Evolutionary conservation across 805 yeast species (phyloP).

Genomic region (Candida mattraensis): DNA sequence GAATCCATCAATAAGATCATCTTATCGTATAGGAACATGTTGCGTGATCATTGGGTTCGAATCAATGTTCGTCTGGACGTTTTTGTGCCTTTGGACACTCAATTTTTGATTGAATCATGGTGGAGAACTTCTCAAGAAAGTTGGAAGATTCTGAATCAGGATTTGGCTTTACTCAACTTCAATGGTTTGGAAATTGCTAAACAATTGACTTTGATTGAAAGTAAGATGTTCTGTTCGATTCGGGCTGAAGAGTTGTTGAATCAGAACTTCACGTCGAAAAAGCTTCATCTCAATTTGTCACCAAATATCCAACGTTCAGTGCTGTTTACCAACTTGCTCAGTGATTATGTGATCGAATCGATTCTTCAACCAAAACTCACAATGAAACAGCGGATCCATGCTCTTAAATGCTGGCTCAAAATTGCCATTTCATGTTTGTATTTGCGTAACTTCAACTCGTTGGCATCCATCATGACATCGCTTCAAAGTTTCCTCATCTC

Average conservation of each 20-base stretch:
- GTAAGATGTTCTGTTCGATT: constrained; percentile 61
- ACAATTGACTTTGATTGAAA: constrained; percentile 72
- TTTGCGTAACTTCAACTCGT: constrained; percentile 71
- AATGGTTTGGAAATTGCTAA: constrained; percentile 76
- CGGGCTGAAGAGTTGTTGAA: constrained; percentile 66
- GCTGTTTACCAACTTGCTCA: constrained; percentile 67
- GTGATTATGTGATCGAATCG: constrained; percentile 72
- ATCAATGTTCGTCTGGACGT: constrained; percentile 4
- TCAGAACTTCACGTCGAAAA: constrained; percentile 60
- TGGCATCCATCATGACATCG: constrained; percentile 77
- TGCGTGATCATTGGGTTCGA: constrained; percentile 47
- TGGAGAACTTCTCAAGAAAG: constrained; percentile 50
- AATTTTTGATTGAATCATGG: constrained; percentile 45
- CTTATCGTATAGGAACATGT: constrained; percentile 51
- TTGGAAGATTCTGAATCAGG: constrained; percentile 57
- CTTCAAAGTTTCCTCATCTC: constrained; percentile 72
- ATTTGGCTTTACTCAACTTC: constrained; percentile 53
- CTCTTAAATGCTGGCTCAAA: constrained; percentile 70
- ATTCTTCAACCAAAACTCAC: constrained; percentile 53
- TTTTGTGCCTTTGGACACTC: constrained; percentile 35
- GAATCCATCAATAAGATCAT: constrained; percentile 49
- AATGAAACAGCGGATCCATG: constrained; percentile 49
- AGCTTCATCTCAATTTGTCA: constrained; percentile 56
- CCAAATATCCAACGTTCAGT: constrained; percentile 64
- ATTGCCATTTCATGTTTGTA: constrained; percentile 71